A percentile compares a stretch with the other conserved stretches of the same genome.
phyloP scores from a whole-genome alignment of 2,329 filamentous ascomycete species.

The Aquanectria penicillioides region DNA sequence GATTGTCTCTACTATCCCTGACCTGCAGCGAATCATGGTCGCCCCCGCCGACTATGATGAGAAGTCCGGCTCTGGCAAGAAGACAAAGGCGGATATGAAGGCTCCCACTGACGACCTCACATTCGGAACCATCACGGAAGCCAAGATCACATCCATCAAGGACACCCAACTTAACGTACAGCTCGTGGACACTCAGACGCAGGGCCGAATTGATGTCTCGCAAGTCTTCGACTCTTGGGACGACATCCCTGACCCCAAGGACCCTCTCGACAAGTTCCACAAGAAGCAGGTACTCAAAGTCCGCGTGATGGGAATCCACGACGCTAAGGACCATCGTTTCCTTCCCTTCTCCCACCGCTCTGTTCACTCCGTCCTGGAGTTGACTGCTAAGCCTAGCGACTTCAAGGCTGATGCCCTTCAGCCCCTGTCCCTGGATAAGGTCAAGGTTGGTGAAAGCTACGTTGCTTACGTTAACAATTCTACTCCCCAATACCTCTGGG shows the following conservation, averaged over 20 bases:
- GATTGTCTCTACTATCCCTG: conserved; percentile 77
- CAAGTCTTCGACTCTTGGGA: conserved; percentile 91
- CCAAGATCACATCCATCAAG: conserved; percentile 84
- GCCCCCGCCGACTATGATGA: conserved; percentile 60
- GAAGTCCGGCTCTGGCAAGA: conserved; percentile 52
- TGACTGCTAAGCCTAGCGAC: conserved; percentile 81
- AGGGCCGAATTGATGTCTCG: conserved; percentile 93
- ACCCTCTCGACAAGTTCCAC: conserved; percentile 78
- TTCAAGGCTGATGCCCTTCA: conserved; percentile 56
- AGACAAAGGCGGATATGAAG: conserved; percentile 46
- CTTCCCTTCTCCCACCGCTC: conserved; percentile 89
- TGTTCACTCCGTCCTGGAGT: conserved; percentile 84
- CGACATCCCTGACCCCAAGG: conserved; percentile 83
- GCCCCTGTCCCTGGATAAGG: conserved; percentile 75
- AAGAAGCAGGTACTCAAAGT: conserved; percentile 77
- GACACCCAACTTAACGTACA: conserved; percentile 93
- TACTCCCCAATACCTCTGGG: conserved; percentile 82
- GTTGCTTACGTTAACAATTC: conserved; percentile 94
- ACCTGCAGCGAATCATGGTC: conserved; percentile 73
- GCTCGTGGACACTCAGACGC: conserved; percentile 76
- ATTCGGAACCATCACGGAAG: conserved; percentile 79
- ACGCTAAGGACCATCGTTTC: conserved; percentile 90
- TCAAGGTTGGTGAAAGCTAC: conserved; percentile 77
- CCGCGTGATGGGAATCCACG: conserved; percentile 86
- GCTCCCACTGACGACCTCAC: conserved; percentile 69